Evolutionary conservation across 2,329 filamentous ascomycete species (phyloP).

Genomic region (Fusarium poae): DNA sequence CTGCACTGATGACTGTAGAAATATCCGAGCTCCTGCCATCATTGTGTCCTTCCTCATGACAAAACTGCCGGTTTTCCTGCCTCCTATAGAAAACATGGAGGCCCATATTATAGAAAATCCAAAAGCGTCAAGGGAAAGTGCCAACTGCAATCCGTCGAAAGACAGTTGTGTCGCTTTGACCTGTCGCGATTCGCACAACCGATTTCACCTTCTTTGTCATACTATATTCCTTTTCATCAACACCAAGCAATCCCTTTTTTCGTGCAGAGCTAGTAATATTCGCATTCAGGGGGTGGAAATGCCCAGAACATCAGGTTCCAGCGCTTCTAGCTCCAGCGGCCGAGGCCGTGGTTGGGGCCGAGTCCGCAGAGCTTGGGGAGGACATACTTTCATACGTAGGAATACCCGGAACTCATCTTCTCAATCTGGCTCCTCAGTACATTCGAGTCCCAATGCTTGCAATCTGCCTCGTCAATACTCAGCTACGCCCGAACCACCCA

Average conservation of each 20-base stretch:
- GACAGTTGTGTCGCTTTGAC: background rate
- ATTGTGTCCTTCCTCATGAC: background rate
- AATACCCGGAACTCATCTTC: constrained; percentile 23
- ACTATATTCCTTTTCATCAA: background rate
- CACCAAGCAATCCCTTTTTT: background rate
- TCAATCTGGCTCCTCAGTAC: constrained; percentile 3
- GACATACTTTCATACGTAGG: constrained; percentile 1
- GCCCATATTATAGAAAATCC: background rate
- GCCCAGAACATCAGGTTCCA: constrained; percentile 23
- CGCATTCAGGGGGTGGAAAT: constrained; percentile 8
- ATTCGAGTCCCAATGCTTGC: background rate
- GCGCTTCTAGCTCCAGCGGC: constrained; percentile 17
- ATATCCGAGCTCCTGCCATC: background rate
- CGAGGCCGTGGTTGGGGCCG: constrained; percentile 17
- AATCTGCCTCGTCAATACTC: background rate
- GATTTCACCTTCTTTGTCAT: background rate
- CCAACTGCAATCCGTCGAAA: background rate
- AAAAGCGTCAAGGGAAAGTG: background rate
- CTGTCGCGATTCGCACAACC: background rate
- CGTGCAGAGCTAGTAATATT: background rate
- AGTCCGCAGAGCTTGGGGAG: constrained; percentile 11
- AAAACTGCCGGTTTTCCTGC: background rate
- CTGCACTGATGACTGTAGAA: background rate
- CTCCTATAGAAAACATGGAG: background rate
- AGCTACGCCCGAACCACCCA: background rate